Evolutionary conservation across 2,329 filamentous ascomycete species (phyloP).

Genomic region (Hypoxylon sp.): DNA sequence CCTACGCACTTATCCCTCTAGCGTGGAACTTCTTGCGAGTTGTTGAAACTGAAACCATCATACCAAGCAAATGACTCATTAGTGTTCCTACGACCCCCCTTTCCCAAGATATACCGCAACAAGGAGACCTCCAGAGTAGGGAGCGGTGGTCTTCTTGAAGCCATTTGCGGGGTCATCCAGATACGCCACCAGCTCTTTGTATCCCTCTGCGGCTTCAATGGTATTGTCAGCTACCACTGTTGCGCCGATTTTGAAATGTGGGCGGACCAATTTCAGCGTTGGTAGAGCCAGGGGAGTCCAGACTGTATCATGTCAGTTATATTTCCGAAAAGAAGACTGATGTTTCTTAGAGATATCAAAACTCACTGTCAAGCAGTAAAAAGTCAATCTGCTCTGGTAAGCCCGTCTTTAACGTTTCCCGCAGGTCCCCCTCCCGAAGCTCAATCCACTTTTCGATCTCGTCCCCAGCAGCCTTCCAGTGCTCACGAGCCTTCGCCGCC

Average conservation of each 20-base stretch:
- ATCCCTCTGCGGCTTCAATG: slow-evolving; percentile 49
- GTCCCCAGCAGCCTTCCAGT: slow-evolving; percentile 62
- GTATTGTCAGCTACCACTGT: slow-evolving; percentile 61
- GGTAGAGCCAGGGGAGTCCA: slow-evolving; percentile 65
- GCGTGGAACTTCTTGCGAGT: too few relatives aligned
- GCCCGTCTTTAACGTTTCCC: slow-evolving; percentile 61
- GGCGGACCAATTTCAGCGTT: slow-evolving; percentile 56
- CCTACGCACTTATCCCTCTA: too few relatives aligned
- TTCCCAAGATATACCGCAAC: slow-evolving; percentile 33
- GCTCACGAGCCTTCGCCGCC: slow-evolving; percentile 57
- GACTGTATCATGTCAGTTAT: slow-evolving; percentile 50
- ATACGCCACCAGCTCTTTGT: slow-evolving; percentile 57
- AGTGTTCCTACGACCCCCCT: background rate
- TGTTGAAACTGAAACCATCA: too few relatives aligned
- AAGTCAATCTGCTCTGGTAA: slow-evolving; percentile 62
- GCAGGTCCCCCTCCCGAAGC: slow-evolving; percentile 64
- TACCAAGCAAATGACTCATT: background rate
- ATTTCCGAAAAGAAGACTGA: background rate
- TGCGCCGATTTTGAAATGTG: slow-evolving; percentile 56
- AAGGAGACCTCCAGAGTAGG: slow-evolving; percentile 57
- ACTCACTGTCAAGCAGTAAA: slow-evolving; percentile 68
- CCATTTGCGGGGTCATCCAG: slow-evolving; percentile 56
- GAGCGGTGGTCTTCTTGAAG: slow-evolving; percentile 59
- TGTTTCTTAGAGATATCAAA: background rate
- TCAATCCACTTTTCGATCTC: slow-evolving; percentile 62